Base-by-base conservation (phyloP, 768 basidiomycete genomes). In the Kwoniella europaea region DNA sequence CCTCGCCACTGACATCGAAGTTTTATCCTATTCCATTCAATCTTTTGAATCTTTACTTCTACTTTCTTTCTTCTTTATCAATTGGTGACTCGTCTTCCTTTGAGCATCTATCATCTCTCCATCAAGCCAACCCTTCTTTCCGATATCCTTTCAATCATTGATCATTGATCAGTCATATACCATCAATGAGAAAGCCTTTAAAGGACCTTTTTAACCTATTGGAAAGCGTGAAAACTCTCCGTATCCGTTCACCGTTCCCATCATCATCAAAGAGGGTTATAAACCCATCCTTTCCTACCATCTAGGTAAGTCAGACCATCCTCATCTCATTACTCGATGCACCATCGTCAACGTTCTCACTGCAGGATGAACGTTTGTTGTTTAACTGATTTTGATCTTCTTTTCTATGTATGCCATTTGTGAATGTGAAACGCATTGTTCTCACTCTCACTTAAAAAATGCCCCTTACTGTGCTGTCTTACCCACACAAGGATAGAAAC, bases 401-500 rank as follows among this genome's bases (percentile, higher is more conserved):
- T 35, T 35, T 35, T 35, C 35, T 7, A 35, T 35, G 35, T 35
- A 35, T 35, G 35, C 6, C 35, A 35, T 35, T 18, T 16, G 15
- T 50, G 13, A 50, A 50, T 6, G 2, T 50, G 46, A 50, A 50
- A 50, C 46, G 46, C 46, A 15, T 50, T 50, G 46, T 50, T 18
- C 46, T 15, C 46, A 18, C 18, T 18, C 46, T 3, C 46, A 18
- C 18, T 18, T 4, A 46, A 41, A 41, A 29, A 59, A 58, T 58
- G 2, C 59, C 59, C 18, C 59, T 50, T 15, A 59, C 57, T 12
- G n/a, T 6, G 41, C 2, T 12, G n/a, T 6, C n/a, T 12, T 35
- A 20, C n/a, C 54, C 10, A 65, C 43, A 65, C 53, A 65, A 55
- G 12, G 24, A 42, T n/a, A n/a, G n/a, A 35, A 20, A 56, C 54